These are phyloP conservation scores for Citrus sp. DNA, from an alignment of 345 rosid genomes.

Conservation along the genomic window DNA sequence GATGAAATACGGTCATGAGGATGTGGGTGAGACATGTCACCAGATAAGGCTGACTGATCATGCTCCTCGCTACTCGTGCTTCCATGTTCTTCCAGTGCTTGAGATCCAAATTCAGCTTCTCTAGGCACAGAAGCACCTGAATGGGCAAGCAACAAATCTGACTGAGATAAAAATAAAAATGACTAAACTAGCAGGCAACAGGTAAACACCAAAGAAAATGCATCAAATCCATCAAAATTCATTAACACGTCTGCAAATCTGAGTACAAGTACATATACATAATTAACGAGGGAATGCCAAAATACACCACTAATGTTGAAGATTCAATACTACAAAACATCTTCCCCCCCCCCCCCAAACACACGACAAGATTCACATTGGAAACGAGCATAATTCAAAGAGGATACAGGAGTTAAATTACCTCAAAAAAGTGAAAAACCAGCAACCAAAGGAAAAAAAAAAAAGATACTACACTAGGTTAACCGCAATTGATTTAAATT, in stretches of 20 bases:
- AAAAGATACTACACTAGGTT: too few relatives aligned
- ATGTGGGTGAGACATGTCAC: conserved; percentile 51
- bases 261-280: neutral
- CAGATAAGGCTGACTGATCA: conserved; percentile 69
- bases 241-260: neutral
- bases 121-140: conserved; percentile 32
- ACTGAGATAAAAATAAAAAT: conserved; percentile 7
- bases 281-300: neutral
- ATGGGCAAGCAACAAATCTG: neutral
- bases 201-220: neutral
- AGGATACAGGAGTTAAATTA: neutral
- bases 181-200: neutral
- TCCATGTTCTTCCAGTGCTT: conserved; percentile 46
- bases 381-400: neutral
- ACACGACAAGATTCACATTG: neutral
- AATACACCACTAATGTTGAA: neutral
- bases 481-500: neutral
- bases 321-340: neutral
- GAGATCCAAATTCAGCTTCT: conserved; percentile 33
- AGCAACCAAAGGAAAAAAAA: neutral
- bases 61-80: conserved; percentile 75
- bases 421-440: neutral
- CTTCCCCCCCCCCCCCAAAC: too few relatives aligned
- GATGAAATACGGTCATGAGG: conserved; percentile 40
- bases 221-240: neutral